Conservation (phyloP, 176 grass and related monocot species). For the Aegilops umbellulata region DNA sequence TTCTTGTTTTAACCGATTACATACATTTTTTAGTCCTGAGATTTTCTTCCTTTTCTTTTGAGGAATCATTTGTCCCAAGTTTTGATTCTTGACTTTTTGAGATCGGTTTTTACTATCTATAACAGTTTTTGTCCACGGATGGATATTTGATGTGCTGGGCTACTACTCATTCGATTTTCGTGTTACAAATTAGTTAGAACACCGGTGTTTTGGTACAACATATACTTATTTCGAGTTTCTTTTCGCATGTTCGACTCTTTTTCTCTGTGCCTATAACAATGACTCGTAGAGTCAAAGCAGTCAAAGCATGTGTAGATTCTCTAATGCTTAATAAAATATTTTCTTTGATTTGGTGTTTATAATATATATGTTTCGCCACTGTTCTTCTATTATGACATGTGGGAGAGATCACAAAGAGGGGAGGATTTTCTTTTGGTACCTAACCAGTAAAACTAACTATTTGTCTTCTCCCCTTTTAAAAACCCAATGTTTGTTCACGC, state of each 20-base stretch:
- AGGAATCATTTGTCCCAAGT: background rate
- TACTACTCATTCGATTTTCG: background rate
- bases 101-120: background rate
- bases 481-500: background rate
- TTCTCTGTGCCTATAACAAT: background rate
- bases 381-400: background rate
- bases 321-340: background rate
- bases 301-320: background rate
- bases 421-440: background rate
- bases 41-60: background rate
- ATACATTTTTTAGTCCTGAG: background rate
- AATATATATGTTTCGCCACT: background rate
- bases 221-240: background rate
- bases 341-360: background rate
- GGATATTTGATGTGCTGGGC: constrained; percentile 11
- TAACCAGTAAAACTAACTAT: background rate
- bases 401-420: background rate
- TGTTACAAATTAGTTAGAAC: background rate
- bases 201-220: background rate
- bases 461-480: background rate
- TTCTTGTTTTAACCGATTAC: background rate
- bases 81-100: background rate
- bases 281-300: background rate
- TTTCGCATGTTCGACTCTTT: background rate
- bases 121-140: background rate